Base-by-base conservation (phyloP, 192 early-diverging fungal genomes). In the Coemansia sp. region DNA sequence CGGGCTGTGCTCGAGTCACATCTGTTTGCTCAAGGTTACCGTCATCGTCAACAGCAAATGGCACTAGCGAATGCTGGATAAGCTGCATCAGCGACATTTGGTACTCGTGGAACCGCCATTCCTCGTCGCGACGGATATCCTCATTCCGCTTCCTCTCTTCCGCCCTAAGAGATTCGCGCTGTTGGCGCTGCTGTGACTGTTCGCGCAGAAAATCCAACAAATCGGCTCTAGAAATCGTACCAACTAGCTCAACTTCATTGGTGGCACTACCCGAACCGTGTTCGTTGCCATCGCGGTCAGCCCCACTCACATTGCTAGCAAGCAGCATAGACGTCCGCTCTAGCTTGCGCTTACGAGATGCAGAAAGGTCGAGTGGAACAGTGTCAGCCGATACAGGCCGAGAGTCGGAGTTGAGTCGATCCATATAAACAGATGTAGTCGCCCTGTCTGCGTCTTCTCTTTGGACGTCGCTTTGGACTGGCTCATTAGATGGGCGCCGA, bases 51-150 rank as follows among this genome's bases (percentile, higher is more conserved):
- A 36, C 36, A 1, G 79, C 44, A 53, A 68, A 48, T 3, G 67
- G 77, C 6, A 48, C 77, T 38, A 83, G 55, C 19, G 72, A 62
- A 9, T 65, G 22, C 53, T 78, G 63, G 20, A 79, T 68, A 29
- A 83, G 65, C 22, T 48, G 29, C 50, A 83, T 70, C 34, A 83
- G 53, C 6, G 76, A 72, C 77, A 83, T 79, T 24, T 83, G 82
- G 70, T 79, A 83, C 68, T 83, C 74, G 41, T 83, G 82, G 24
- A 73, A 83, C 31, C 82, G 66, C 72, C 74, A 70, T 42, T 83
- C 82, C 39, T 83, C 82, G 3, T 75, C 71, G 27, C 50, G 58
- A 24, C 77, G 77, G 31, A 70, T 34, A 65, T 72, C 67, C n/a
- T 83, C 77, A 6, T 44, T 62, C 11, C 74, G 64, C 22, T 62